These are phyloP conservation scores for Pyrenochaeta sp. DNA, from an alignment of 2,329 filamentous ascomycete species.

Conservation along the genomic window DNA sequence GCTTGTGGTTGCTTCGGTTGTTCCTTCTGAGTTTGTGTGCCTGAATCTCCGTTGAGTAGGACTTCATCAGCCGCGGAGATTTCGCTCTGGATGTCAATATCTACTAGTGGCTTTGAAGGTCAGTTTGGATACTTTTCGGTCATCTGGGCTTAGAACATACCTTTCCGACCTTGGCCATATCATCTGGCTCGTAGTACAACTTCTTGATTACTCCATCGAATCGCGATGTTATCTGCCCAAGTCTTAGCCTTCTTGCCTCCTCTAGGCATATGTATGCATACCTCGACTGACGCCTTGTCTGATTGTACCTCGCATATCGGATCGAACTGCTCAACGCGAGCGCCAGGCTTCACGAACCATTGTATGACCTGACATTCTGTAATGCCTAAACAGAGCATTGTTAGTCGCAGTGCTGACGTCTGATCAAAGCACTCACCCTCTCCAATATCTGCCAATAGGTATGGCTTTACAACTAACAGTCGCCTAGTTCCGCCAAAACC, in stretches of 20 bases:
- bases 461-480: constrained; percentile 72
- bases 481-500: constrained; percentile 50
- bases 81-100: constrained; percentile 89
- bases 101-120: constrained; percentile 75
- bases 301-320: constrained; percentile 98
- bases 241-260: constrained; percentile 10
- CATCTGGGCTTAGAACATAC: constrained; percentile 41
- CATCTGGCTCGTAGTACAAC: constrained; percentile 92
- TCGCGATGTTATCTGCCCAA: constrained; percentile 83
- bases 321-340: constrained; percentile 96
- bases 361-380: constrained; percentile 99
- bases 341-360: constrained; percentile 98
- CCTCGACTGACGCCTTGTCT: constrained; percentile 82
- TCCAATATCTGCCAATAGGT: constrained; percentile 84
- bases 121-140: constrained; percentile 14
- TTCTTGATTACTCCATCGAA: constrained; percentile 97
- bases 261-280: constrained; percentile 28
- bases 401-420: constrained; percentile 1
- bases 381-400: constrained; percentile 70
- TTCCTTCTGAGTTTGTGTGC: constrained; percentile 34
- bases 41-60: constrained; percentile 46
- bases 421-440: constrained; percentile 67
- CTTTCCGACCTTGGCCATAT: constrained; percentile 93
- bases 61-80: constrained; percentile 69
- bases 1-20: constrained; percentile 18